Evolutionary conservation across 1,284 basidiomycete species (phyloP).

Genomic region (Cutaneotrichosporon curvatum): DNA sequence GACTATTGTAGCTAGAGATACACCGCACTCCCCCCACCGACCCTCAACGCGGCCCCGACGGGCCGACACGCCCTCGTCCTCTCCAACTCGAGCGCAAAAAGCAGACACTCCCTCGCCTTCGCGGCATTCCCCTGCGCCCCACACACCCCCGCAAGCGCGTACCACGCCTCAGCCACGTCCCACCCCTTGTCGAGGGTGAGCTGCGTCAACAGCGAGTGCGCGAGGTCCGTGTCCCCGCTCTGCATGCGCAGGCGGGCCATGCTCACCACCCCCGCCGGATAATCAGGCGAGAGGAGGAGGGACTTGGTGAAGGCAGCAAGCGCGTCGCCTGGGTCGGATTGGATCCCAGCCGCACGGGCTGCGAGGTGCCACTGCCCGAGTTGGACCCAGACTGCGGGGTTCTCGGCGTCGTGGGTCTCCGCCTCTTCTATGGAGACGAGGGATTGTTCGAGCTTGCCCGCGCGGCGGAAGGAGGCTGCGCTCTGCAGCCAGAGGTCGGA

Average conservation of each 20-base stretch:
- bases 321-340: slow-evolving; percentile 40
- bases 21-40: slow-evolving; percentile 21
- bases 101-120: slow-evolving; percentile 66
- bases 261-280: slow-evolving; percentile 68
- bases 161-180: slow-evolving; percentile 90
- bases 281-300: slow-evolving; percentile 66
- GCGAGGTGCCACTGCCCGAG: slow-evolving; percentile 66
- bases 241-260: slow-evolving; percentile 65
- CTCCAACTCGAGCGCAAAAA: slow-evolving; percentile 64
- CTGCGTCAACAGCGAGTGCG: slow-evolving; percentile 56
- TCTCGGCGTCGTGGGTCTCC: slow-evolving; percentile 76
- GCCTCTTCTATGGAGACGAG: slow-evolving; percentile 91
- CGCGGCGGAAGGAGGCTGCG: slow-evolving; percentile 84
- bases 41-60: slow-evolving; percentile 26
- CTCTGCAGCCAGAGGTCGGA: slow-evolving; percentile 89
- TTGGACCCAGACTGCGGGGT: slow-evolving; percentile 91
- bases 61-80: slow-evolving; percentile 49
- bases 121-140: slow-evolving; percentile 62
- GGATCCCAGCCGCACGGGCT: slow-evolving; percentile 26
- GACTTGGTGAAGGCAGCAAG: slow-evolving; percentile 74
- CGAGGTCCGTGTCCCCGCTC: slow-evolving; percentile 53
- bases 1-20: no score
- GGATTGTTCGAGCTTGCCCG: slow-evolving; percentile 82
- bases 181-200: slow-evolving; percentile 56
- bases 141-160: slow-evolving; percentile 71